Percentiles rank a stretch among this genome's conserved stretches.
Evolutionary conservation across 129 eudicot genomes (phyloP).

Genomic region (Dittrichia graveolens): DNA sequence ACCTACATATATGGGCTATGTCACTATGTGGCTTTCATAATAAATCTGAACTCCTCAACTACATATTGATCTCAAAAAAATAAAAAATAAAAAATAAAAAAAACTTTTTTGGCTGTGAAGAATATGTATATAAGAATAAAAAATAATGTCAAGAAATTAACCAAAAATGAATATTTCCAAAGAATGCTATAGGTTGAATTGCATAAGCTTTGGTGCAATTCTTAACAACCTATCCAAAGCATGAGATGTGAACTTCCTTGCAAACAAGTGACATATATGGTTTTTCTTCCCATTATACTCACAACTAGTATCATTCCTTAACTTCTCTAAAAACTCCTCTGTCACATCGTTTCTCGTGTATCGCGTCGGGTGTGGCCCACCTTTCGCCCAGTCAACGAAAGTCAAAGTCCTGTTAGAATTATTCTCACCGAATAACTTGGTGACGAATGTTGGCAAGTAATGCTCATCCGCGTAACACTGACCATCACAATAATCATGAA

Average conservation of each 20-base stretch:
- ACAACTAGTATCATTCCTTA: conserved; percentile 58
- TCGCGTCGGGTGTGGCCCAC: conserved; percentile 73
- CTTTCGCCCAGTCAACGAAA: conserved; percentile 85
- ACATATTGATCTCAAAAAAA: not conserved
- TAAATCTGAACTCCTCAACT: no score
- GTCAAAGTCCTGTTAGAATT: conserved; percentile 70
- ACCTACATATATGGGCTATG: not conserved
- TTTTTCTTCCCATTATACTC: conserved; percentile 59
- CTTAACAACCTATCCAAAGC: conserved; percentile 69
- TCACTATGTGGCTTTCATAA: no score
- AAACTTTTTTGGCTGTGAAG: not conserved
- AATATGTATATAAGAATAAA: conserved; percentile 40
- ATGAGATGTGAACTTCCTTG: conserved; percentile 69
- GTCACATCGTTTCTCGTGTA: conserved; percentile 58
- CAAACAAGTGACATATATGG: conserved; percentile 72
- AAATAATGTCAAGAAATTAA: conserved; percentile 28
- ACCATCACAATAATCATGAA: conserved; percentile 59
- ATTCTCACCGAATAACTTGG: conserved; percentile 38
- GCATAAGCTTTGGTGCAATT: conserved; percentile 72
- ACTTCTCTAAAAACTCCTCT: conserved; percentile 41
- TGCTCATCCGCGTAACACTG: conserved; percentile 84
- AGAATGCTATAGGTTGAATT: conserved; percentile 35
- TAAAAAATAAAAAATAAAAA: not conserved
- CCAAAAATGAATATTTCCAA: conserved; percentile 3
- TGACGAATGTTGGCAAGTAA: conserved; percentile 78